Conservation (phyloP, 208 protist species). For the Leishmania arabica region DNA sequence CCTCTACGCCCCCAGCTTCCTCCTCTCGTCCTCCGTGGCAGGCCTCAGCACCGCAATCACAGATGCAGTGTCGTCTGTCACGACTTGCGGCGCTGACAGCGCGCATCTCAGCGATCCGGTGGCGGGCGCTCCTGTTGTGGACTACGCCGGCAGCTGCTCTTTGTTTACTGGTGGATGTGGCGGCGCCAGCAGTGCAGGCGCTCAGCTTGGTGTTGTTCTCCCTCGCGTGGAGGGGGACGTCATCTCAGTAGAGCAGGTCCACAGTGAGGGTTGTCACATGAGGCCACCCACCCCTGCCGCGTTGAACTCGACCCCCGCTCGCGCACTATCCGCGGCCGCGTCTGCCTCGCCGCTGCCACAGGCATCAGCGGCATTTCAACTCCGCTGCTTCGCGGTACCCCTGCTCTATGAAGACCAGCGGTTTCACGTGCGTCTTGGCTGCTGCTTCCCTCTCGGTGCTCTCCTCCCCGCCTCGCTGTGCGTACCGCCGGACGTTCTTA, state of each 20-base stretch:
- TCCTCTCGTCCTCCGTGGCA: conserved; percentile 16
- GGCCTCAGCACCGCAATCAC: conserved; percentile 15
- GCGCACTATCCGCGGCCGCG: background rate
- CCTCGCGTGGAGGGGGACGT: conserved; percentile 68
- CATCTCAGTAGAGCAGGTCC: conserved; percentile 55
- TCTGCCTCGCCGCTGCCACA: background rate
- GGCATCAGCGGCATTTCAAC: conserved; percentile 2
- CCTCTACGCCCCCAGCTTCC: conserved; percentile 4
- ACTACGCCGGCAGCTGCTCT: background rate
- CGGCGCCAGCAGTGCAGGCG: conserved; percentile 2
- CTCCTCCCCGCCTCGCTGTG: conserved; percentile 46
- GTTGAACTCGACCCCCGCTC: background rate
- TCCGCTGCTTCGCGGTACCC: conserved; percentile 72
- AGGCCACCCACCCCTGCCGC: background rate
- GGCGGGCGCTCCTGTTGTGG: background rate
- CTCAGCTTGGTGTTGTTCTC: conserved; percentile 57
- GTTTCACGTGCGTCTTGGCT: conserved; percentile 58
- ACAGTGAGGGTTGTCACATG: background rate
- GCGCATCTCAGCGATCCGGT: background rate
- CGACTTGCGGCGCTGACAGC: conserved; percentile 1
- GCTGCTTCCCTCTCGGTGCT: conserved; percentile 55
- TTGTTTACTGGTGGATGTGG: background rate
- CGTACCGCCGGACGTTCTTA: conserved; percentile 73
- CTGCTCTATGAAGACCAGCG: conserved; percentile 75
- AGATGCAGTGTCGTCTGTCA: conserved; percentile 17